A percentile compares a stretch with the other conserved stretches of the same genome.
phyloP scores from a whole-genome alignment of 75 land plant species.

The Pinus taeda region DNA sequence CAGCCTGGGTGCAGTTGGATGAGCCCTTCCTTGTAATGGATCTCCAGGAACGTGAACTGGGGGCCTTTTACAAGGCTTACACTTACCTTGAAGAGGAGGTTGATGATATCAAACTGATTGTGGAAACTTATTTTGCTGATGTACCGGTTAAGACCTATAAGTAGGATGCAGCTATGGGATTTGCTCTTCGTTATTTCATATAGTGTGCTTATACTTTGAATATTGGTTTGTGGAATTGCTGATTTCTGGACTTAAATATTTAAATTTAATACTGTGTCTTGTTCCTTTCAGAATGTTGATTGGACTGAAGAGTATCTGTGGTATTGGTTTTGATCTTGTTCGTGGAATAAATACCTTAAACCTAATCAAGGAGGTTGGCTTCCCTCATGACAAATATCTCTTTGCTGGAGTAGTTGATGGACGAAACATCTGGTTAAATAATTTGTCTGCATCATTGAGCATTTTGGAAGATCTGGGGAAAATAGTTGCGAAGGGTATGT shows the following conservation, averaged over 20 bases:
- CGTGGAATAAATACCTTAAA: slow-evolving; percentile 70
- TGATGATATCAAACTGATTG: slow-evolving; percentile 54
- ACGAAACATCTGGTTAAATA: slow-evolving; percentile 87
- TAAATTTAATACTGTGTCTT: not conserved
- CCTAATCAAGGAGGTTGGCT: slow-evolving; percentile 53
- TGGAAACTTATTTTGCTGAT: slow-evolving; percentile 87
- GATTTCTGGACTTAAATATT: too few relatives aligned
- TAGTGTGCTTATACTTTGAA: too few relatives aligned
- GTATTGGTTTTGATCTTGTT: slow-evolving; percentile 69
- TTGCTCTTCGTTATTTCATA: too few relatives aligned
- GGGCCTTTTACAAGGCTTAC: slow-evolving; percentile 62
- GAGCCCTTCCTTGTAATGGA: slow-evolving; percentile 79
- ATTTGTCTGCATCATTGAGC: slow-evolving; percentile 54
- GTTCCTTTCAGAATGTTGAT: slow-evolving; percentile 40
- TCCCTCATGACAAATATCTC: slow-evolving; percentile 59
- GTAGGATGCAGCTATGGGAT: slow-evolving; percentile 16
- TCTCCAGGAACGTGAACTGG: slow-evolving; percentile 57
- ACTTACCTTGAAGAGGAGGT: slow-evolving; percentile 36
- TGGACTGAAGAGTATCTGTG: slow-evolving; percentile 54
- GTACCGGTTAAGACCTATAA: slow-evolving; percentile 61
- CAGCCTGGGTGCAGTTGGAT: slow-evolving; percentile 76
- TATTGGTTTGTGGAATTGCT: too few relatives aligned
- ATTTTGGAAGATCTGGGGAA: slow-evolving; percentile 38
- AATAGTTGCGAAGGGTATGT: slow-evolving; percentile 66
- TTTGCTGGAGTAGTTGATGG: slow-evolving; percentile 94